Evolutionary conservation across 148 eudicot species (phyloP), one percentile per base, ranked within the genome.

Genomic region (Chenopodium quinoa): DNA sequence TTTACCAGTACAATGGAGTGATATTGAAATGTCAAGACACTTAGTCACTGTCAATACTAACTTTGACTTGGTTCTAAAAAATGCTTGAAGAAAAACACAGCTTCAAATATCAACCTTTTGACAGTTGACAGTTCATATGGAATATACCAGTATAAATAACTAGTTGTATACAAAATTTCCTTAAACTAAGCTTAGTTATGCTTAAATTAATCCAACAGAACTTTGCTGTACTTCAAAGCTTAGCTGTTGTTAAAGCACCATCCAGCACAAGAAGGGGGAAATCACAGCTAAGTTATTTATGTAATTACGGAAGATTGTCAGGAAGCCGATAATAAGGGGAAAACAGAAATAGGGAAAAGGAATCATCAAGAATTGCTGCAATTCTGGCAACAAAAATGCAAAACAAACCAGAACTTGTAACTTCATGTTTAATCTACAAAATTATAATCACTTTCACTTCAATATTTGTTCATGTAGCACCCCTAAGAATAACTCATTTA

Each of bases 221-320:
- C 22, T 75, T 56, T 52, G 65, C 78, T 73, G 58, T 73, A 75
- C 46, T 52, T 27, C 19, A n/a, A 52, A 29, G 22, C 65, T 75
- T 50, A 52, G 63, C 23, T 50, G 64, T 75, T 52, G 8, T 20
- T 17, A 47, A 5, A 73, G 32, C 76, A 31, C 25, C 76, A 46
- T 47, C 31, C 56, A 73, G 32, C 44, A 70, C 22, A 34, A 31
- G 22, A 34, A 20, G 7, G 46, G 22, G 73, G 19, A 17, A 14
- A 70, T 19, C 16, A 62, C 66, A 62, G 66, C 6, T 3, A 11
- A 1, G 16, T 14, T 13, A 12, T 11, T 50, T 9, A 50, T 50
- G 54, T 50, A 58, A 22, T 14, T 58, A 19, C n/a, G 20, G 6
- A 58, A 58, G 22, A 20, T 19, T 58, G 1, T 5, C 4, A 58